These are phyloP conservation scores for Kwoniella heveanensis DNA, from an alignment of 768 basidiomycete species.

Conservation along the genomic window DNA sequence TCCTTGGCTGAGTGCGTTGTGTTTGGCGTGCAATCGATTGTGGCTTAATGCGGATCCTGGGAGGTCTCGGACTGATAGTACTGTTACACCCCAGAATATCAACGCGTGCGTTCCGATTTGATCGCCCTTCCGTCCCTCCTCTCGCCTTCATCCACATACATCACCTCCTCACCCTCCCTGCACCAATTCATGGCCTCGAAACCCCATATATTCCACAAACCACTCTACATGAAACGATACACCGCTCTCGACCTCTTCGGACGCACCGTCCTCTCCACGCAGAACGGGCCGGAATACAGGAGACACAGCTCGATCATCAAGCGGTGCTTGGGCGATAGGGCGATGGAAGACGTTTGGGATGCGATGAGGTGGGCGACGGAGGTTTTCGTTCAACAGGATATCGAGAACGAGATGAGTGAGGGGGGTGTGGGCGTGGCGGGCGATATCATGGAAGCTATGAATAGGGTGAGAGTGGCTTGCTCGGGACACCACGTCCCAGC, in stretches of 20 bases:
- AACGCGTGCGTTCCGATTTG: slow-evolving; percentile 28
- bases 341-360: slow-evolving; percentile 29
- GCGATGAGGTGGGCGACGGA: slow-evolving; percentile 16
- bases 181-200: slow-evolving; percentile 11
- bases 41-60: too few relatives aligned
- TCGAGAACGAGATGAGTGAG: not conserved
- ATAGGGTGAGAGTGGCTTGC: slow-evolving; percentile 18
- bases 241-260: slow-evolving; percentile 32
- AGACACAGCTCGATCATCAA: slow-evolving; percentile 34
- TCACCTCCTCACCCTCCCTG: slow-evolving; percentile 22
- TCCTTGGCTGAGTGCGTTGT: slow-evolving; percentile 39
- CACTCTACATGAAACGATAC: slow-evolving; percentile 26
- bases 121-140: slow-evolving; percentile 24
- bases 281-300: slow-evolving; percentile 31
- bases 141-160: slow-evolving; percentile 28
- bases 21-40: not conserved
- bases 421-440: slow-evolving; percentile 20
- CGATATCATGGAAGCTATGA: slow-evolving; percentile 15
- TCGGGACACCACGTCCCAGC: too few relatives aligned
- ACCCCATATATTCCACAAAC: slow-evolving; percentile 22
- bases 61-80: too few relatives aligned
- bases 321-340: slow-evolving; percentile 30
- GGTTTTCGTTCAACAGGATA: slow-evolving; percentile 21
- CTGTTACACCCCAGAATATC: slow-evolving; percentile 42
- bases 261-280: slow-evolving; percentile 23